Conservation (phyloP, 163 green algal species). For the Smithsoniella earleae region DNA sequence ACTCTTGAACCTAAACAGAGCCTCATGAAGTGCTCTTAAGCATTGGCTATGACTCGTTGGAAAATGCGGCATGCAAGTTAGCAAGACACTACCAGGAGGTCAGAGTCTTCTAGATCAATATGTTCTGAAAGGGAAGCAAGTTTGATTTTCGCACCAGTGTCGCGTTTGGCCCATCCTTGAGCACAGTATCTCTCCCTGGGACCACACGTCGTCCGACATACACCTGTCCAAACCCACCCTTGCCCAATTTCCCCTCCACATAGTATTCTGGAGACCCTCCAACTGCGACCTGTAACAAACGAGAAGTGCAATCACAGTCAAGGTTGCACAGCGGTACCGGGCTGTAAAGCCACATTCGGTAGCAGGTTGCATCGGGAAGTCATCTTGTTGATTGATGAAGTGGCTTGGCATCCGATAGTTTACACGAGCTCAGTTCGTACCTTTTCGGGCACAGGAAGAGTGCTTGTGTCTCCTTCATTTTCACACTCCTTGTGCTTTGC, state of each 20-base stretch:
- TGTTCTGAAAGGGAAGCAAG: no score
- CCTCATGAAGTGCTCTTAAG: no score
- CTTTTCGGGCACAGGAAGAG: constrained; percentile 64
- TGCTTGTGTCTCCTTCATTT: constrained; percentile 54
- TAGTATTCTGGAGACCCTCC: constrained; percentile 87
- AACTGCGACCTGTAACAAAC: constrained; percentile 81
- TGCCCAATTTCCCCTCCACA: constrained; percentile 92
- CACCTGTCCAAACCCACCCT: constrained; percentile 95
- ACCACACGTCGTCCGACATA: constrained; percentile 64
- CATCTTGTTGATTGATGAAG: background rate
- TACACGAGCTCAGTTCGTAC: no score
- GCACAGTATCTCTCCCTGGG: constrained; percentile 1
- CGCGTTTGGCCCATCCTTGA: constrained; percentile 22
- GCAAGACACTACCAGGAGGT: no score
- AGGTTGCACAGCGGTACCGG: background rate
- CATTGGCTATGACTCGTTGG: no score
- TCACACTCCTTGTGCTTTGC: constrained; percentile 20
- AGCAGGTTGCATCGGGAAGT: constrained; percentile 7
- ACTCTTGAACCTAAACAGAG: no score
- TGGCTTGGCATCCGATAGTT: no score
- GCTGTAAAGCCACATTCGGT: background rate
- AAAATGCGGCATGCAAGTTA: no score
- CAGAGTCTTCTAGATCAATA: no score
- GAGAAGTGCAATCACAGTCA: constrained; percentile 6
- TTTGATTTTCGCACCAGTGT: constrained; percentile 1